Base-by-base conservation (phyloP, 495 filamentous ascomycete genomes). In the Staphylotrichum tortipilum region DNA sequence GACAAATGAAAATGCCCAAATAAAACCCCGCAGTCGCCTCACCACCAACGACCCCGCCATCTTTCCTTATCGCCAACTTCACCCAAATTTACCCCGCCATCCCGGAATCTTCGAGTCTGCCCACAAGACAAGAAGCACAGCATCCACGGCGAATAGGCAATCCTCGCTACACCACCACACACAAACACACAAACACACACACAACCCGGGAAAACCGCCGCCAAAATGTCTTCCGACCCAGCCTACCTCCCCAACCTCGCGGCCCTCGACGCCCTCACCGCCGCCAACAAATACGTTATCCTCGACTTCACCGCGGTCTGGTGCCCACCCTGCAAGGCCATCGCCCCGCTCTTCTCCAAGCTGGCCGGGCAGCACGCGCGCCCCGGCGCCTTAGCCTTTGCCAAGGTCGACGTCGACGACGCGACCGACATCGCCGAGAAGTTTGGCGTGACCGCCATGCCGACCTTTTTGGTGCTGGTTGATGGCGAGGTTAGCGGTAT, bases 401-500 rank as follows among this genome's bases (percentile, higher is more conserved):
- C 67, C 35, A 82, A 82, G 59, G 74, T 80, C 50, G 68, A 83
- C 65, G 75, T 81, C 21, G 80, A 82, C 54, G 52, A 53, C 26
- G 68, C 68, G 35, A 63, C 69, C 52, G 76, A 76, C 17, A 55
- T 76, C 28, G 72, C 78, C 7, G 30, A 62, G 17, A 52, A 59
- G 34, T 76, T 74, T 52, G 63, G 64, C 36, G 61, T 83, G 24
- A 58, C 60, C 47, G 81, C 81, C 26, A 81, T 88, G 76, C 89
- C 89, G 0, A 88, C 86, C 34, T 94, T 95, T 71, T 69, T 94
- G 46, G 79, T 94, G 57, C 86, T 95, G 71, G 82, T 88, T 63
- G 78, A 83, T 47, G 79, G 83, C 50, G 67, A 77, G 44, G 74
- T 80, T 49, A 74, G 78, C 44, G 75, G 88, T 29, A 72, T 73